Evolutionary conservation across 805 yeast species (phyloP).

Genomic region (Yarrowia hollandica): DNA sequence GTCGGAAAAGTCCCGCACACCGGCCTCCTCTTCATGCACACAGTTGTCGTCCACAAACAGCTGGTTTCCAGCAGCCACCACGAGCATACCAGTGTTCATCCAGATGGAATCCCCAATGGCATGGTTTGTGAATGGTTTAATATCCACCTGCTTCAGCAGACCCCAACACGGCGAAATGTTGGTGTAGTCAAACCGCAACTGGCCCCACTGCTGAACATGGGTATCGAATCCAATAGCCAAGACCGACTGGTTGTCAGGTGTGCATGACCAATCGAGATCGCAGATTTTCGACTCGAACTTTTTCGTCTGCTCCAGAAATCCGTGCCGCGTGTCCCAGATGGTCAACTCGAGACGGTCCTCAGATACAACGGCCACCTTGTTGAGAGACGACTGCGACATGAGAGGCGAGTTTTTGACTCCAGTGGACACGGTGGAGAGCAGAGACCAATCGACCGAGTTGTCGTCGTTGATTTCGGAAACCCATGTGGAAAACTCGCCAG

Average conservation of each 20-base stretch:
- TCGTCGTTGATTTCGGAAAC: constrained; percentile 42
- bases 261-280: constrained; percentile 88
- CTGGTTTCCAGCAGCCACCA: constrained; percentile 87
- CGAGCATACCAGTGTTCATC: constrained; percentile 76
- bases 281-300: constrained; percentile 46
- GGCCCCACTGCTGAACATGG: constrained; percentile 69
- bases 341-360: constrained; percentile 51
- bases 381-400: constrained; percentile 61
- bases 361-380: constrained; percentile 74
- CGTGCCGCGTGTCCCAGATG: constrained; percentile 77
- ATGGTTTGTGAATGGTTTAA: constrained; percentile 71
- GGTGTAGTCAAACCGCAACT: constrained; percentile 85
- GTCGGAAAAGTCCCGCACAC: constrained; percentile 48
- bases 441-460: constrained; percentile 31
- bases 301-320: constrained; percentile 63
- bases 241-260: constrained; percentile 63
- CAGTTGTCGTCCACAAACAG: constrained; percentile 75
- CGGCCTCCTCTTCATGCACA: constrained; percentile 55
- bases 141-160: constrained; percentile 69
- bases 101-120: constrained; percentile 86
- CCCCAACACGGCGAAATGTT: constrained; percentile 75
- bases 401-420: constrained; percentile 56
- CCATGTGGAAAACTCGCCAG: constrained; percentile 54
- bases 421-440: constrained; percentile 57
- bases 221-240: constrained; percentile 75